Conservation (phyloP, 2,329 filamentous ascomycete genomes). For the Myriosclerotinia duriaeana region DNA sequence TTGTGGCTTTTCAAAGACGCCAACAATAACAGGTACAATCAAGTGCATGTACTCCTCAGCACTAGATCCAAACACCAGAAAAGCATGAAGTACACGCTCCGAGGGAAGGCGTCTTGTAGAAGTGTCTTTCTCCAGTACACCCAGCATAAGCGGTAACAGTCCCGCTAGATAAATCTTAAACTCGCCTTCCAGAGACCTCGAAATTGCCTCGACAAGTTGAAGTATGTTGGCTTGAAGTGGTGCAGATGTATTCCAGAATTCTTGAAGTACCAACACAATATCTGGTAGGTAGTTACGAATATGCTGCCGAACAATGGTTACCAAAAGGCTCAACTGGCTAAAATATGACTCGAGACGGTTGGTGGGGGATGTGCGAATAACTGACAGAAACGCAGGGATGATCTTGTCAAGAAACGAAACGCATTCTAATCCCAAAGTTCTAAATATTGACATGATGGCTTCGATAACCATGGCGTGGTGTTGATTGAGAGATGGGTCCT, state of each 20-base stretch:
- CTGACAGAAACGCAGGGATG: slow-evolving; percentile 86
- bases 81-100: slow-evolving; percentile 88
- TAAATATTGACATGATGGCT: slow-evolving; percentile 98
- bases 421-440: slow-evolving; percentile 92
- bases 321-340: slow-evolving; percentile 89
- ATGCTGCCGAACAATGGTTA: slow-evolving; percentile 93
- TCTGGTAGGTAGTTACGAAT: slow-evolving; percentile 87
- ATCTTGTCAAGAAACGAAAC: slow-evolving; percentile 93
- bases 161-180: slow-evolving; percentile 95
- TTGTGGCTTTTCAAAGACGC: slow-evolving; percentile 85
- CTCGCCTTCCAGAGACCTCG: slow-evolving; percentile 89
- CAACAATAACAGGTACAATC: slow-evolving; percentile 92
- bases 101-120: slow-evolving; percentile 76
- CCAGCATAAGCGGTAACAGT: slow-evolving; percentile 88
- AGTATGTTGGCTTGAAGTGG: slow-evolving; percentile 89
- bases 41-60: slow-evolving; percentile 99
- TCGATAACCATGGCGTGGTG: slow-evolving; percentile 95
- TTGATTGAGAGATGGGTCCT: slow-evolving; percentile 83
- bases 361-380: slow-evolving; percentile 78
- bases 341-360: slow-evolving; percentile 92
- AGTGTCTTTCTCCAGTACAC: slow-evolving; percentile 83
- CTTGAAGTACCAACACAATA: slow-evolving; percentile 81
- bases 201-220: slow-evolving; percentile 88
- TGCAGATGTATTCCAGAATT: slow-evolving; percentile 82
- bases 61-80: slow-evolving; percentile 92